Conservation (phyloP, 257 asterid species). For the Solanum chiquidenum region DNA sequence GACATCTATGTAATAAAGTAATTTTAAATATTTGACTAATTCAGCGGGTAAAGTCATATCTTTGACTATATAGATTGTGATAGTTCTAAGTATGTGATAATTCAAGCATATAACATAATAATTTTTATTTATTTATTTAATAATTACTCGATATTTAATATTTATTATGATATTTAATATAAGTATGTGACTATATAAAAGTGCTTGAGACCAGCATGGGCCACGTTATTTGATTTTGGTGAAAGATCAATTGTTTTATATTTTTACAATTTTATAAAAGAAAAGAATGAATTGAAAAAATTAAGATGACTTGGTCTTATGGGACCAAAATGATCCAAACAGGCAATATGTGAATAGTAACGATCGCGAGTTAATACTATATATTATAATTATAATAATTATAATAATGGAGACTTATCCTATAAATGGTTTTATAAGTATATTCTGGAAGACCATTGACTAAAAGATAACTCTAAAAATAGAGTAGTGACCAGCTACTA, state of each 20-base stretch:
- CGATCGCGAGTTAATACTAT: background rate
- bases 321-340: background rate
- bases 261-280: background rate
- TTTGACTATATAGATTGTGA: background rate
- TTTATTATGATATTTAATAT: background rate
- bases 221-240: background rate
- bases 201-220: background rate
- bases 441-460: background rate
- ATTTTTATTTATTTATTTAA: background rate
- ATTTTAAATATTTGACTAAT: no score
- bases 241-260: background rate
- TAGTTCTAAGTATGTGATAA: background rate
- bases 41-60: no score
- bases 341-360: background rate
- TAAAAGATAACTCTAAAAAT: background rate
- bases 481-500: background rate
- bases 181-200: no score
- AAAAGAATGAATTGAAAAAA: background rate
- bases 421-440: background rate
- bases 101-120: background rate
- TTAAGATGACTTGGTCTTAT: background rate
- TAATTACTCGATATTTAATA: background rate
- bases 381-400: background rate
- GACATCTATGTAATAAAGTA: background rate
- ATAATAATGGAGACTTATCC: background rate